Evolutionary conservation across 2,329 filamentous ascomycete species (phyloP).

Genomic region (Alternaria sp.): DNA sequence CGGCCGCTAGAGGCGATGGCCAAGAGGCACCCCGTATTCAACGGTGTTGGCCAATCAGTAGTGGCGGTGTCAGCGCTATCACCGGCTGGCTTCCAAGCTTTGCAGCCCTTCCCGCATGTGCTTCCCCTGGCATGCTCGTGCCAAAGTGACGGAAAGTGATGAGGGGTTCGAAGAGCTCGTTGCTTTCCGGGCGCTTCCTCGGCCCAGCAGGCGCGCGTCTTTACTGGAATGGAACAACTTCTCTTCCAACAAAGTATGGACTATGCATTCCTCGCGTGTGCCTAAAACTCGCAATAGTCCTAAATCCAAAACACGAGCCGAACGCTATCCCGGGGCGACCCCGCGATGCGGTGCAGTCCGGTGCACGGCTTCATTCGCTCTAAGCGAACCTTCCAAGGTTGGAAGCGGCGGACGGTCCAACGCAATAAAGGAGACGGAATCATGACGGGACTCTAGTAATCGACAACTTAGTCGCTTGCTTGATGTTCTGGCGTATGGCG

Average conservation of each 20-base stretch:
- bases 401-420: not conserved
- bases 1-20: conserved; percentile 10
- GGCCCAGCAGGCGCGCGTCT: not conserved
- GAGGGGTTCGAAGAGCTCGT: not conserved
- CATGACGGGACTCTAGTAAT: not conserved
- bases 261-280: not conserved
- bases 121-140: not conserved
- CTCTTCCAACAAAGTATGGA: not conserved
- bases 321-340: not conserved
- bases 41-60: conserved; percentile 10
- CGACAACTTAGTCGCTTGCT: not conserved
- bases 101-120: conserved; percentile 8
- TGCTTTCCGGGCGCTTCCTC: not conserved
- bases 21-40: conserved; percentile 15
- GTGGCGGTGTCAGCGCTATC: not conserved
- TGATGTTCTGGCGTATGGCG: not conserved
- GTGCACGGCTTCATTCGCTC: not conserved
- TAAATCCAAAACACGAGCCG: not conserved
- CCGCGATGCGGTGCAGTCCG: not conserved
- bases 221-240: not conserved
- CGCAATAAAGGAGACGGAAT: not conserved
- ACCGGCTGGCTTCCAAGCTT: conserved; percentile 4
- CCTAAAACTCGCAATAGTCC: not conserved
- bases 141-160: not conserved
- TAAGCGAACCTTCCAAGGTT: not conserved